Conservation (phyloP, 371 early-diverging fungal genomes). For the Mortierella polycephala region DNA sequence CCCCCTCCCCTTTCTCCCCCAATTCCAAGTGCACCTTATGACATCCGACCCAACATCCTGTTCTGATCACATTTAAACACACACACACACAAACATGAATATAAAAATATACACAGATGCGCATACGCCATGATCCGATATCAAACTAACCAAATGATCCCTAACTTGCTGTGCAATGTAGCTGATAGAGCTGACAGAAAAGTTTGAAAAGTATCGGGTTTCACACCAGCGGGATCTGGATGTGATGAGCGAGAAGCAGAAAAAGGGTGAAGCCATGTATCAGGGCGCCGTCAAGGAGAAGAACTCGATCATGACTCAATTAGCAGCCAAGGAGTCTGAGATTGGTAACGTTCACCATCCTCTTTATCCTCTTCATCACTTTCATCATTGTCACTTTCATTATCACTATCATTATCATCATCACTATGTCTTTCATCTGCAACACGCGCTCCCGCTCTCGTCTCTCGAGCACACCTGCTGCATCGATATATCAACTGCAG, state of each 20-base stretch:
- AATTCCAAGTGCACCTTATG: no score
- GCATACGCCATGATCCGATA: neutral
- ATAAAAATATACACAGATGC: neutral
- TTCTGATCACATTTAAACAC: no score
- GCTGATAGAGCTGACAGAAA: slow-evolving; percentile 42
- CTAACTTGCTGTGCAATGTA: neutral
- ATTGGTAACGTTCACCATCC: slow-evolving; percentile 19
- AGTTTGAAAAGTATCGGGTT: slow-evolving; percentile 35
- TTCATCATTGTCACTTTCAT: neutral
- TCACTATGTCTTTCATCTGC: neutral
- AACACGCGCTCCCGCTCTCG: neutral
- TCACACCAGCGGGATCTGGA: slow-evolving; percentile 44
- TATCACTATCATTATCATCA: neutral
- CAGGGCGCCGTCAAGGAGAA: slow-evolving; percentile 49
- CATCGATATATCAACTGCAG: no score
- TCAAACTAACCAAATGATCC: neutral
- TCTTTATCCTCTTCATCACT: neutral
- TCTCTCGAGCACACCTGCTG: no score
- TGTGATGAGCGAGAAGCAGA: slow-evolving; percentile 31
- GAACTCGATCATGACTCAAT: slow-evolving; percentile 33
- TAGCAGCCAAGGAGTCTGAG: slow-evolving; percentile 37
- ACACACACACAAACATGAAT: no score
- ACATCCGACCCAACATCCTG: no score
- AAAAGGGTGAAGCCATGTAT: slow-evolving; percentile 41
- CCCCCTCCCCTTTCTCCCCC: slow-evolving; percentile 1